Base-by-base conservation (phyloP, 78 protist species). In the Emiliania huxleyi region DNA sequence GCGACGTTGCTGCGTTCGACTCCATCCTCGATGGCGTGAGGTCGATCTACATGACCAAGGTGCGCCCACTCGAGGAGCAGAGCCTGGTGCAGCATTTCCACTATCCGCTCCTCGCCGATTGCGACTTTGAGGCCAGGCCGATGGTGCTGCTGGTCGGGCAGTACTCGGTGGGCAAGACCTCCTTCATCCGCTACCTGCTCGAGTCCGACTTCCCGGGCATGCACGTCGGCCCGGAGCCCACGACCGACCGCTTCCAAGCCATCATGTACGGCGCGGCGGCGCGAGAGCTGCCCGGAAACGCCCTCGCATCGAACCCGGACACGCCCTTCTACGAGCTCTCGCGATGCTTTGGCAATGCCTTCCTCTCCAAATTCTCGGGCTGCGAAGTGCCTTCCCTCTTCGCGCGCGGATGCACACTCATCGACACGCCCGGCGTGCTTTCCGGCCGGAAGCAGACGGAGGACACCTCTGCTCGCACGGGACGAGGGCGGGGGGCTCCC, bases 341-440 rank as follows among this genome's bases (percentile, higher is more conserved):
- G 35, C 62, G 62, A 8, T 45, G 45, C 83, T 97, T 96, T 44
- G 98, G 98, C 56, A 90, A 87, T 15, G 88, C 73, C 18, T 97
- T 97, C 90, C 83, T 96, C 77, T 0, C 4, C 26, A 1, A 49
- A 8, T 56, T 96, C 69, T 69, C 93, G 45, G 95, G 91, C 49
- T 56, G 97, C 73, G 43, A 77, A 73, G 69, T 90, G 37, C 44
- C 52, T 87, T 93, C 97, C 37, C 96, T 93, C 49, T 43, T 97
- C 37, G 93, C 96, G 25, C 91, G 95, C 33, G 73, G 93, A 12
- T 42, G 96, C 48, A 96, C 94, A 8, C 92, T 97, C 44, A 79
- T 97, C 45, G 98, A 97, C 94, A 97, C 98, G 29, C 98, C 98
- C 0, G 98, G 98, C 62, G 97, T 97, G 35, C 93, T 96, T 19